phyloP scores from a whole-genome alignment of 768 basidiomycete species.

The Rhizopogon vinicolor region DNA sequence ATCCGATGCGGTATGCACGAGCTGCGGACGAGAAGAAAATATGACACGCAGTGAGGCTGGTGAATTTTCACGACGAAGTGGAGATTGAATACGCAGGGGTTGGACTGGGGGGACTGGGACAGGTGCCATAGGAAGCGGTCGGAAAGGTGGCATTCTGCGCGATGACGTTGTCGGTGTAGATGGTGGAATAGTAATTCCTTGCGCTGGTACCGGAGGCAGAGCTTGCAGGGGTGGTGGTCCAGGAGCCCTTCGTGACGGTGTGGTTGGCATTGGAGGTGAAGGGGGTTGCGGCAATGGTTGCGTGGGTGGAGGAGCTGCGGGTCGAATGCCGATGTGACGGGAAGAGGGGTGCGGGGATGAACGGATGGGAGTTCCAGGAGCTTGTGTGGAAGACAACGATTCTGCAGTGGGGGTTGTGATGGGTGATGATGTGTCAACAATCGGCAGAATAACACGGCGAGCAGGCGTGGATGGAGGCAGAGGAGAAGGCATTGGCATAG shows the following conservation, averaged over 20 bases:
- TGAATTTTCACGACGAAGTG: neutral
- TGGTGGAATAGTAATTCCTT: neutral
- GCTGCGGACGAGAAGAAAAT: constrained; percentile 10
- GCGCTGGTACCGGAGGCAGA: constrained; percentile 2
- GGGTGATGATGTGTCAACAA: constrained; percentile 13
- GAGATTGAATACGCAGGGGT: neutral
- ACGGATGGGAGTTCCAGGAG: constrained; percentile 3
- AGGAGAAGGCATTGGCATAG: constrained; percentile 3
- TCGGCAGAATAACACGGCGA: neutral
- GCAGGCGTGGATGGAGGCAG: constrained; percentile 5
- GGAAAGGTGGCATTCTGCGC: neutral
- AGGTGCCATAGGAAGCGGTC: constrained; percentile 4
- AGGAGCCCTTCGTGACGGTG: neutral
- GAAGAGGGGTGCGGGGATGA: constrained; percentile 10
- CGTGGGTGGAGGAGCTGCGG: constrained; percentile 26
- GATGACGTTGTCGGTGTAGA: neutral
- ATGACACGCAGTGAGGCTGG: constrained; percentile 16
- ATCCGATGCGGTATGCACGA: neutral
- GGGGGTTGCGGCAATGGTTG: constrained; percentile 26
- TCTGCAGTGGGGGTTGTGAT: constrained; percentile 14
- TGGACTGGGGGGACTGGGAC: constrained; percentile 10
- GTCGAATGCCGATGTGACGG: constrained; percentile 24
- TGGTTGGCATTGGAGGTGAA: constrained; percentile 9
- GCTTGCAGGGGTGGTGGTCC: neutral
- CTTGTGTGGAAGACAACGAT: constrained; percentile 1